Conservation (phyloP, 331 rosid species). For the Malus hybrid region DNA sequence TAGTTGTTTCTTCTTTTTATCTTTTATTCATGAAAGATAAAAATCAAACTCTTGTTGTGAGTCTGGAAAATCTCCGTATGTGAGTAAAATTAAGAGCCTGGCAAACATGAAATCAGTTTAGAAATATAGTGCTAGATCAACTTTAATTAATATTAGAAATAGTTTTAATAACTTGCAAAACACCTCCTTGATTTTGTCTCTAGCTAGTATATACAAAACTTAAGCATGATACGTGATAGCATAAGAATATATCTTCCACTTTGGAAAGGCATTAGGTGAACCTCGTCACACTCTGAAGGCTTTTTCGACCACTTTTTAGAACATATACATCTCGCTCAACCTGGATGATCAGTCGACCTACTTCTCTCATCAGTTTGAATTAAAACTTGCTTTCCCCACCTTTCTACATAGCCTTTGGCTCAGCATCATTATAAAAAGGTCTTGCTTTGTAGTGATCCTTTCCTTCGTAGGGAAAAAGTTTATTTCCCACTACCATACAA, state of each 20-base stretch:
- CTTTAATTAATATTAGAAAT: too few relatives aligned
- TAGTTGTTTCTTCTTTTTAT: too few relatives aligned
- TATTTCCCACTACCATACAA: slow-evolving; percentile 31
- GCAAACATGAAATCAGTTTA: too few relatives aligned
- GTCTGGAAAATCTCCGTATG: too few relatives aligned
- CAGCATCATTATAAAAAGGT: slow-evolving; percentile 50
- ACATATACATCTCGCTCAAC: neutral
- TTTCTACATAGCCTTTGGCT: slow-evolving; percentile 21
- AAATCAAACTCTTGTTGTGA: too few relatives aligned
- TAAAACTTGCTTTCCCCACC: slow-evolving; percentile 17
- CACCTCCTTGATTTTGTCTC: too few relatives aligned
- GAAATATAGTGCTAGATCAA: too few relatives aligned
- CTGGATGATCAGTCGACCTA: neutral
- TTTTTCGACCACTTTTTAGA: slow-evolving; percentile 17
- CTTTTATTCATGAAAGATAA: too few relatives aligned
- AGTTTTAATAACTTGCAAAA: too few relatives aligned
- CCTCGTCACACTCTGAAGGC: slow-evolving; percentile 34
- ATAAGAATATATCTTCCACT: slow-evolving; percentile 39
- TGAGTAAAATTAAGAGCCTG: too few relatives aligned
- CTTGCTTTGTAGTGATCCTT: slow-evolving; percentile 57
- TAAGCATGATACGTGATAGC: slow-evolving; percentile 24
- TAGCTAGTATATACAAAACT: slow-evolving; percentile 16
- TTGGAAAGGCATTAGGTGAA: slow-evolving; percentile 34
- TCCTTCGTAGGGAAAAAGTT: slow-evolving; percentile 53
- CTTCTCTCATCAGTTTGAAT: slow-evolving; percentile 18